Evolutionary conservation across 306 rosid genomes (phyloP).

Genomic region (Ziziphus jujuba): DNA sequence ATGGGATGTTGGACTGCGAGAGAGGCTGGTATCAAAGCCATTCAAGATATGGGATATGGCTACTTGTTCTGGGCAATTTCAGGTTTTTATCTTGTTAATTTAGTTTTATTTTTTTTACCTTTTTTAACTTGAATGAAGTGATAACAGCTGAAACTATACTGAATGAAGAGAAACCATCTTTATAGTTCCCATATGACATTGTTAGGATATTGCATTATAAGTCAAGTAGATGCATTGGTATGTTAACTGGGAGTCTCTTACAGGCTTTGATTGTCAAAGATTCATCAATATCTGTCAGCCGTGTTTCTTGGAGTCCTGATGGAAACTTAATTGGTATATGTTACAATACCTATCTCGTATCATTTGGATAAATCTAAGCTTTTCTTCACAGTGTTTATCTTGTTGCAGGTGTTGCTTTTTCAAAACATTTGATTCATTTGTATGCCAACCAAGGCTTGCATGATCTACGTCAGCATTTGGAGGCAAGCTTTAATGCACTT

Average conservation of each 20-base stretch:
- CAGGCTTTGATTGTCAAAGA: conserved; percentile 58
- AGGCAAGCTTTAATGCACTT: conserved; percentile 39
- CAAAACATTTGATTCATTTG: conserved; percentile 62
- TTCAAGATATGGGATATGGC: conserved; percentile 37
- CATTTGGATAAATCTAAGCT: conserved; percentile 2
- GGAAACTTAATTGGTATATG: conserved; percentile 68
- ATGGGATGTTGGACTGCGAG: conserved; percentile 50
- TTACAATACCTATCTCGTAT: not conserved
- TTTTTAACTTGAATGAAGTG: not conserved
- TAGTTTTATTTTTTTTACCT: not conserved
- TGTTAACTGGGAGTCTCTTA: conserved; percentile 2
- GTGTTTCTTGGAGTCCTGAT: conserved; percentile 72
- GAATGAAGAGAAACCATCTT: not conserved
- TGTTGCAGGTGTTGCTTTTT: conserved; percentile 63
- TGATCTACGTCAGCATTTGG: conserved; percentile 54
- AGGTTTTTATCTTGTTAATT: conserved; percentile 35
- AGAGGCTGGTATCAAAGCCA: conserved; percentile 46
- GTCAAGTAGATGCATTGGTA: not conserved
- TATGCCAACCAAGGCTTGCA: conserved; percentile 50
- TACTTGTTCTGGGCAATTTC: conserved; percentile 35
- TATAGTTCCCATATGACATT: not conserved
- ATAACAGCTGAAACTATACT: not conserved
- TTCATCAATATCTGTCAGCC: conserved; percentile 46
- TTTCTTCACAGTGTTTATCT: conserved; percentile 27
- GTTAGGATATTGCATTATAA: not conserved